Conservation (phyloP, 2,329 filamentous ascomycete species). For the Fusarium oligoseptatum region DNA sequence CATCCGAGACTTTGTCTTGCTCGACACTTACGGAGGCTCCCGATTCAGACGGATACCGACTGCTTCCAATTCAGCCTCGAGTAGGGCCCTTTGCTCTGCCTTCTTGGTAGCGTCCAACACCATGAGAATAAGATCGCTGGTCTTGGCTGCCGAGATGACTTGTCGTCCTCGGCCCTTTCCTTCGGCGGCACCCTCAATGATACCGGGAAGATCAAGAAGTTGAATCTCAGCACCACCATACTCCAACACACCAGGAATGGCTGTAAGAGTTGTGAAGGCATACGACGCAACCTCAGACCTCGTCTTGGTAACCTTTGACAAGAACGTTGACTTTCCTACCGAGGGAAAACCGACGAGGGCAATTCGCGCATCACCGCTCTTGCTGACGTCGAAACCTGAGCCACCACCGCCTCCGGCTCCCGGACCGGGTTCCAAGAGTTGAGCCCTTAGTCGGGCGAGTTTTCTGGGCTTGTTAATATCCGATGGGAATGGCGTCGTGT, state of each 20-base stretch:
- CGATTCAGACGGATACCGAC: conserved; percentile 95
- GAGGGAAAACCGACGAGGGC: conserved; percentile 98
- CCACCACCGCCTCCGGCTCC: conserved; percentile 84
- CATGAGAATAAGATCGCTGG: conserved; percentile 97
- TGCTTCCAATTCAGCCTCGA: conserved; percentile 94
- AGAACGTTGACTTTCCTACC: conserved; percentile 97
- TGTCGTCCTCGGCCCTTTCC: conserved; percentile 96
- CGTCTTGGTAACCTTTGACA: conserved; percentile 99
- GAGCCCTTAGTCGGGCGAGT: conserved; percentile 92
- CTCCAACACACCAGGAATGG: conserved; percentile 96
- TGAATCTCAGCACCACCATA: conserved; percentile 99
- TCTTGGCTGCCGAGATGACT: conserved; percentile 98
- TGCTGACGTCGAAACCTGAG: conserved; percentile 92
- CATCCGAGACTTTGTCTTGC: background rate
- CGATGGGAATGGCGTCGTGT: background rate
- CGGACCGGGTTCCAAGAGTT: conserved; percentile 89
- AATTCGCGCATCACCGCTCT: conserved; percentile 96
- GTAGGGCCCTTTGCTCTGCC: conserved; percentile 88
- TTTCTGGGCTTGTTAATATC: conserved; percentile 71
- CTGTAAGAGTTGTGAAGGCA: conserved; percentile 96
- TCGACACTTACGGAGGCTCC: conserved; percentile 79
- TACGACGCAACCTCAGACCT: conserved; percentile 96
- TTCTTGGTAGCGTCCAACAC: conserved; percentile 96
- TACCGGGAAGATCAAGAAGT: conserved; percentile 95
- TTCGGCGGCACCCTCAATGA: conserved; percentile 96